Base-by-base conservation (phyloP, 345 rosid genomes). In the Lepidium aucheri region DNA sequence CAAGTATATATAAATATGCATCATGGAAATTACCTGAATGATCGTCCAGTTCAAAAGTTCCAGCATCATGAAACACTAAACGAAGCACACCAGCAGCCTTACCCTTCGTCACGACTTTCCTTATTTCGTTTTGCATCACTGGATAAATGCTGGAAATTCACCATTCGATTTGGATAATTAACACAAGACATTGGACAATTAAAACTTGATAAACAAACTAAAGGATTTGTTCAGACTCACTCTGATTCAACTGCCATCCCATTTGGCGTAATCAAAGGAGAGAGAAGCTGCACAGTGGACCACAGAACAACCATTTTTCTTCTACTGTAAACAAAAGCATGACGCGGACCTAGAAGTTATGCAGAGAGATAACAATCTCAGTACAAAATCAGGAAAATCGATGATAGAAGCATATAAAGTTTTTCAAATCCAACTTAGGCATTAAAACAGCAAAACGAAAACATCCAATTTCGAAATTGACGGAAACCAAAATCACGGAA, bases 71-170 rank as follows among this genome's bases (percentile, higher is more conserved):
- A 79, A 93, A 93, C 51, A 82, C 97, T 59, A 90, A 84, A 67
- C 98, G 97, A 79, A 93, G 98, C 60, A 93, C 86, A 45, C 97
- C 97, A 24, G 97, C 89, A 62, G 98, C 97, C 73, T 87, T 93
- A n/a, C 82, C 90, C 69, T 87, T 93, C 36, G 96, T 72, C 53
- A 93, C 77, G 6, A 83, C 87, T 79, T 82, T 93, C 67, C 83
- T 82, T 49, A 82, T 75, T 73, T 83, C 90, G 50, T 72, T 83
- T 81, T 64, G 79, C 49, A 89, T 74, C 53, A 75, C 44, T 11
- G 53, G 3, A 68, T 75, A 76, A 16, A 72, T 50, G 6, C 73
- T 74, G 7, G 8, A 44, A 13, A 71, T 22, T 12, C 59, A 63
- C 15, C 54, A 30, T 42, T 4, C 17, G 8, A 33, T n/a, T 72